phyloP scores from a whole-genome alignment of 2,329 filamentous ascomycete species.

The Dendrostoma leiphaemia region DNA sequence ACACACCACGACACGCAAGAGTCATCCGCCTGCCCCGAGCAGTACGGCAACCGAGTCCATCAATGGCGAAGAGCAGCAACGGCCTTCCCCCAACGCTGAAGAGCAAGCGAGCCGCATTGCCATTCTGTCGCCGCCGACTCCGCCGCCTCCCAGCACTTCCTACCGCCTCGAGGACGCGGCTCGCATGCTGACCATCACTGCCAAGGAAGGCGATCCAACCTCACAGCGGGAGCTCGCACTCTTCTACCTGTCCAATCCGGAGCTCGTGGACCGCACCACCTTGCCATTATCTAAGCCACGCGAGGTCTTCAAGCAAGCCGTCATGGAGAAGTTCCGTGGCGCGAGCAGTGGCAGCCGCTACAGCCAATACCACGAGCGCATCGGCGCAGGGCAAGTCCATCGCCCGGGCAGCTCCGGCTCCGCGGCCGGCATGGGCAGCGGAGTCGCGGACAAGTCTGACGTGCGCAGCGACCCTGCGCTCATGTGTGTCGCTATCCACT shows the following conservation, averaged over 20 bases:
- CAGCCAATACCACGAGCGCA: conserved; percentile 24
- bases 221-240: conserved; percentile 92
- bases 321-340: conserved; percentile 68
- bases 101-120: conserved; percentile 23
- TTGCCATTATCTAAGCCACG: conserved; percentile 79
- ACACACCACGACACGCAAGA: conserved; percentile 62
- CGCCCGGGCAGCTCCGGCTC: conserved; percentile 19
- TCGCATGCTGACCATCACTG: conserved; percentile 87
- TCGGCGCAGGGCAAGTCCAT: conserved; percentile 19
- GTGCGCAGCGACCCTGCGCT: conserved; percentile 76
- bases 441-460: conserved; percentile 30
- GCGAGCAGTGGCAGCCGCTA: conserved; percentile 31
- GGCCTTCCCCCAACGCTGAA: conserved; percentile 15
- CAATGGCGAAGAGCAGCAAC: conserved; percentile 25
- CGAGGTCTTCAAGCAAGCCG: conserved; percentile 86
- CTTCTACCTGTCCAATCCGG: conserved; percentile 88
- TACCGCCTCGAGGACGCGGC: conserved; percentile 79
- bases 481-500: conserved; percentile 94
- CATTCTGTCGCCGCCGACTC: conserved; percentile 38
- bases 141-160: conserved; percentile 52
- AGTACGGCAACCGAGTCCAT: conserved; percentile 17
- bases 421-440: conserved; percentile 25
- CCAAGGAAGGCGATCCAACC: conserved; percentile 84
- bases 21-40: conserved; percentile 28
- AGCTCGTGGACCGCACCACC: conserved; percentile 76